A percentile compares a stretch with the other conserved stretches of the same genome.
phyloP scores from a whole-genome alignment of 192 early-diverging fungal species.

The Gamsiella multidivaricata region DNA sequence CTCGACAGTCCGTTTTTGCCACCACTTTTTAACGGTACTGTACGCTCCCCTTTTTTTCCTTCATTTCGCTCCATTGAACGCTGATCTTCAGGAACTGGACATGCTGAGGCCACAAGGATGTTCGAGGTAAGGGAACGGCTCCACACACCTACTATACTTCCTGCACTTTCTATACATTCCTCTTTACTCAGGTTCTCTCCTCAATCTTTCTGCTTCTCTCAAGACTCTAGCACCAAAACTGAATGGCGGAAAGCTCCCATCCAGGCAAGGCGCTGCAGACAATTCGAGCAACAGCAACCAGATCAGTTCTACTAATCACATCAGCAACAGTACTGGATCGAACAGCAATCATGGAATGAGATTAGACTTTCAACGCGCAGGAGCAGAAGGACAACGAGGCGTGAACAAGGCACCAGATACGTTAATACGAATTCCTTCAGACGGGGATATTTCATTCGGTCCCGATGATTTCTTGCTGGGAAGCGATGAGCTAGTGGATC shows the following conservation, averaged over 20 bases:
- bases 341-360: no score
- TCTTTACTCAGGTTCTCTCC: background rate
- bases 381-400: no score
- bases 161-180: background rate
- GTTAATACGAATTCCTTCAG: background rate
- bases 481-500: constrained; percentile 12
- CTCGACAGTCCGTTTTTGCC: background rate
- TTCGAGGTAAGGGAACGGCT: constrained; percentile 8
- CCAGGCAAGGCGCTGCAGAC: background rate
- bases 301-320: background rate
- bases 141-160: background rate
- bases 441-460: constrained; percentile 11
- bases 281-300: constrained; percentile 1
- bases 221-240: constrained; percentile 24
- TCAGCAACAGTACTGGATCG: background rate
- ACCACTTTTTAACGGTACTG: background rate
- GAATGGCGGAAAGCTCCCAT: constrained; percentile 25
- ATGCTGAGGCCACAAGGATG: constrained; percentile 23
- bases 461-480: constrained; percentile 16
- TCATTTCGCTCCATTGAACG: no score
- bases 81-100: background rate
- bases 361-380: no score
- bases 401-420: no score
- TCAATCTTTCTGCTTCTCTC: no score
- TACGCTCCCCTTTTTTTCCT: background rate